Percentiles rank a stretch among this genome's conserved stretches.
Evolutionary conservation across 2,329 filamentous ascomycete genomes (phyloP).

Genomic region (Blastomyces parvus): DNA sequence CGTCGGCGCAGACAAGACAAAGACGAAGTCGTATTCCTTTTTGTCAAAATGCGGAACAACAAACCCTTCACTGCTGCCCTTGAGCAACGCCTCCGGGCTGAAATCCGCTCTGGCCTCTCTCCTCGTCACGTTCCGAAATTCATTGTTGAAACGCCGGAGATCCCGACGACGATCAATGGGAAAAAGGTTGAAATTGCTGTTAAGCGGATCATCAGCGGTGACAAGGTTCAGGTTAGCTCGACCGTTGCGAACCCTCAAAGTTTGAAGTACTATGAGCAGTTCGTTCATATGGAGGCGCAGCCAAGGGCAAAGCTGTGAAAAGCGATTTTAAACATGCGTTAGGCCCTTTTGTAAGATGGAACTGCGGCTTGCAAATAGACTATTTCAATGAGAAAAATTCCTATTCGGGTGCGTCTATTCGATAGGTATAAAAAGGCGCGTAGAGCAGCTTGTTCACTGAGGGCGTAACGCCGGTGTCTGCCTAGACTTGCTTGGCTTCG

Average conservation of each 20-base stretch:
- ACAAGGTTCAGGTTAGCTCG: conserved; percentile 28
- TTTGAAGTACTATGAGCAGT: conserved; percentile 29
- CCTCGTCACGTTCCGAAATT: conserved; percentile 36
- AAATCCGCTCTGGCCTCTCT: conserved; percentile 21
- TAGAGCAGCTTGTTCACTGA: background rate
- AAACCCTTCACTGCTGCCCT: conserved; percentile 19
- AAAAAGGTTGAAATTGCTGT: conserved; percentile 41
- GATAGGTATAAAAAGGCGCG: background rate
- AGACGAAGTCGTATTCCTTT: conserved; percentile 35
- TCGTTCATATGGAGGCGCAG: conserved; percentile 12
- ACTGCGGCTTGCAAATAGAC: background rate
- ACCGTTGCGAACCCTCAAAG: conserved; percentile 34
- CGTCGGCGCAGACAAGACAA: conserved; percentile 28
- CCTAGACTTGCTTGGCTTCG: no score
- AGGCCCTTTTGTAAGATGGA: background rate
- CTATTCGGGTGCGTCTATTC: background rate
- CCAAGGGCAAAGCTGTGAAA: conserved; percentile 15
- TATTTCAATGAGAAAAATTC: background rate
- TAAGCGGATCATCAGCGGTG: conserved; percentile 34
- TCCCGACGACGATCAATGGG: conserved; percentile 40
- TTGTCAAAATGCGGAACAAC: conserved; percentile 28
- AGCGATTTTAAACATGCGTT: conserved; percentile 9
- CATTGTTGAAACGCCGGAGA: conserved; percentile 30
- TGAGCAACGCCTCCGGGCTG: conserved; percentile 16
- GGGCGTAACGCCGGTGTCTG: background rate